phyloP scores from a whole-genome alignment of 2,329 filamentous ascomycete species.

The Cryphonectria parasitica region DNA sequence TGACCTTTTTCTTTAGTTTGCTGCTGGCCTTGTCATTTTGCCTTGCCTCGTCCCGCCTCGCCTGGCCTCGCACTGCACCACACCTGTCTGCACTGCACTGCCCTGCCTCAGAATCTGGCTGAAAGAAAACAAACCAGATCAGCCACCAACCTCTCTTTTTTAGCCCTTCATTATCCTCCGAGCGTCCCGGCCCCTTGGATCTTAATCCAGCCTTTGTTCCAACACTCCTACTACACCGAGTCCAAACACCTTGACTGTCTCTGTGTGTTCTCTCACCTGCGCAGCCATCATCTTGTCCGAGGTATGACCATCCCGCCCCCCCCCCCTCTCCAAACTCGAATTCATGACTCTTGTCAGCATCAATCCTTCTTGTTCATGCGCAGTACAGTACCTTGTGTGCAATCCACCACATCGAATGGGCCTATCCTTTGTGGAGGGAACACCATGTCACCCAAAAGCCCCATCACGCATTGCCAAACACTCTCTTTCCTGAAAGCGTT shows the following conservation, averaged over 20 bases:
- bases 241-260: neutral
- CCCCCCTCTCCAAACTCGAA: neutral
- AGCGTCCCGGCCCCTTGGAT: neutral
- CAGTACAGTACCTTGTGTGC: neutral
- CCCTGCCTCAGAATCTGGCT: neutral
- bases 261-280: neutral
- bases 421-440: neutral
- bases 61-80: neutral
- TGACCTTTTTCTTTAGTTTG: conserved; percentile 8
- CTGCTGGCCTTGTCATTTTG: neutral
- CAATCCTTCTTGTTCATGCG: conserved; percentile 2
- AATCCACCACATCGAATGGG: neutral
- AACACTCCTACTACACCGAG: neutral
- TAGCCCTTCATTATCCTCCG: neutral
- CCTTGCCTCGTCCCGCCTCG: neutral
- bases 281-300: neutral
- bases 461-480: neutral
- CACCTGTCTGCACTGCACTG: neutral
- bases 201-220: neutral
- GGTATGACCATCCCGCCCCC: neutral
- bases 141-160: conserved; percentile 12
- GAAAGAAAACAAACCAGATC: neutral
- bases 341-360: neutral
- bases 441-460: neutral
- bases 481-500: neutral